phyloP scores from a whole-genome alignment of 2,329 filamentous ascomycete genomes.

The Westerdykella ornata region DNA sequence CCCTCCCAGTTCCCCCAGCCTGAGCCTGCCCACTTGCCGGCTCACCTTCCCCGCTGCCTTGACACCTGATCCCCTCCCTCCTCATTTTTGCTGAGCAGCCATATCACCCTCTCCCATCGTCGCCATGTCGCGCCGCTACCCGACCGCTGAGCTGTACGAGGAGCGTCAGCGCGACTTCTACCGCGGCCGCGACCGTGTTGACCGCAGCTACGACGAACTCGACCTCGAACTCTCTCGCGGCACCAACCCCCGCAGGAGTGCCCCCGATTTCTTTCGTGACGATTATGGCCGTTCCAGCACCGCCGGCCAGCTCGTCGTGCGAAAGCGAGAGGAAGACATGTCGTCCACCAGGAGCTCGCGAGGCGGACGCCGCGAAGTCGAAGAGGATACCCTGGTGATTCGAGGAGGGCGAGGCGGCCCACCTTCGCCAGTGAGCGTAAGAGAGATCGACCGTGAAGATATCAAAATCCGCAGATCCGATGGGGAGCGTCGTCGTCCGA shows the following conservation, averaged over 20 bases:
- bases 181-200: constrained; percentile 35
- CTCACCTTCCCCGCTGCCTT: not conserved
- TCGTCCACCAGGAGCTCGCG: constrained; percentile 22
- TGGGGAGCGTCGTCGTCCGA: constrained; percentile 27
- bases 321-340: constrained; percentile 39
- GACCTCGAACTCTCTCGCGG: constrained; percentile 43
- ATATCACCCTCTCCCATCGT: constrained; percentile 3
- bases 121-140: constrained; percentile 43
- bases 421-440: constrained; percentile 20
- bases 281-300: constrained; percentile 41
- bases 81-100: not conserved
- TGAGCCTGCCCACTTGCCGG: not conserved
- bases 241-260: constrained; percentile 37
- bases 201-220: constrained; percentile 45
- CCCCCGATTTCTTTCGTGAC: constrained; percentile 46
- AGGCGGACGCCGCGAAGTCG: constrained; percentile 32
- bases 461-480: constrained; percentile 36
- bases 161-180: constrained; percentile 47
- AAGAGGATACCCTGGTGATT: constrained; percentile 37
- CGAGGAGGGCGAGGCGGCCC: constrained; percentile 25
- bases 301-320: constrained; percentile 43
- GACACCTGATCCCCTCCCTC: not conserved
- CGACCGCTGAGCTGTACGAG: constrained; percentile 44
- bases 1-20: not conserved
- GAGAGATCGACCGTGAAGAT: constrained; percentile 33